Evolutionary conservation across 768 basidiomycete species (phyloP).

Genomic region (Trametopsis cervina): DNA sequence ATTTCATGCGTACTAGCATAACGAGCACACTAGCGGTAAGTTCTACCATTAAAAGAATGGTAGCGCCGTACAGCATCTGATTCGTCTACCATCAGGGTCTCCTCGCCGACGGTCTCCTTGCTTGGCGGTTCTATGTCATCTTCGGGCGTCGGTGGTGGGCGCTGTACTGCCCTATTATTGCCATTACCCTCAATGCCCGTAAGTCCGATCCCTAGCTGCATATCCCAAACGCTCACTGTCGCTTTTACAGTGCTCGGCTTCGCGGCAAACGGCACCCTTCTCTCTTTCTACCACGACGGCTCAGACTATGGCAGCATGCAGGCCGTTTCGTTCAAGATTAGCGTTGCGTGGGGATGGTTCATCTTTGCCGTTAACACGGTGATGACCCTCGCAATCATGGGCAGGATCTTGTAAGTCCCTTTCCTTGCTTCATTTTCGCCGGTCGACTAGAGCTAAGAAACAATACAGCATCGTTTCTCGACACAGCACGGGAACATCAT

Average conservation of each 20-base stretch:
- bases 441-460: too few species aligned
- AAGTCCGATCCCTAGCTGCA: too few species aligned
- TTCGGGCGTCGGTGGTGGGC: conserved; percentile 15
- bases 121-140: conserved; percentile 21
- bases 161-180: conserved; percentile 13
- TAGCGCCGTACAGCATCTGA: too few species aligned
- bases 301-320: background rate
- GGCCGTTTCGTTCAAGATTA: conserved; percentile 15
- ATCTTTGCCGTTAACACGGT: conserved; percentile 18
- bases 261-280: conserved; percentile 1
- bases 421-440: too few species aligned
- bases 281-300: background rate
- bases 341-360: conserved; percentile 22
- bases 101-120: conserved; percentile 19
- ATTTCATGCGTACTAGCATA: too few species aligned
- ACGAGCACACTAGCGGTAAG: conserved; percentile 12
- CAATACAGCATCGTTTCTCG: too few species aligned
- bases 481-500: too few species aligned
- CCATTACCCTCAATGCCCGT: conserved; percentile 17
- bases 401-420: conserved; percentile 15
- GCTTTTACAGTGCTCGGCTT: conserved; percentile 7
- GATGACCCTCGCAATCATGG: conserved; percentile 17
- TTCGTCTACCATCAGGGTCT: too few species aligned
- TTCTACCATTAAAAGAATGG: too few species aligned
- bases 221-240: background rate